Conservation (phyloP, 2,329 filamentous ascomycete genomes). For the Fusarium acutatum region DNA sequence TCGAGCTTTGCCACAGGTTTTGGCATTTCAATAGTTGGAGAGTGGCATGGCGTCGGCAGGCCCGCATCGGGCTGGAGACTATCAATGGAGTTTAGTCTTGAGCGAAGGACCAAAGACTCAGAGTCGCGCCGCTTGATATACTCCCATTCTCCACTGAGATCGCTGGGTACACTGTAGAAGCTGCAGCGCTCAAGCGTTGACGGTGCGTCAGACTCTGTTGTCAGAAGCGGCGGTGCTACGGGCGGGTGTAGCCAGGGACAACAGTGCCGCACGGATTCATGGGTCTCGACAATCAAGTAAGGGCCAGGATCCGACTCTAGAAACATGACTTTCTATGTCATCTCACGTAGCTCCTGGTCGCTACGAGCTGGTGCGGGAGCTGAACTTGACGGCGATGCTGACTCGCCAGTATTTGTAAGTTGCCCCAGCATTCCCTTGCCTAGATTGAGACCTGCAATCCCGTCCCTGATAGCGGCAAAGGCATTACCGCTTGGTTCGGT, state of each 20-base stretch:
- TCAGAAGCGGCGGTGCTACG: constrained; percentile 8
- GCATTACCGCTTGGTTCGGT: constrained; percentile 53
- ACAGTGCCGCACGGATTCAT: constrained; percentile 36
- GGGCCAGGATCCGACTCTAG: constrained; percentile 42
- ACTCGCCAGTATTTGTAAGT: constrained; percentile 40
- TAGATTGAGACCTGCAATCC: constrained; percentile 58
- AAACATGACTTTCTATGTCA: constrained; percentile 56
- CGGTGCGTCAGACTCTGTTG: not conserved
- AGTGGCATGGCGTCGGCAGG: not conserved
- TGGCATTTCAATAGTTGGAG: not conserved
- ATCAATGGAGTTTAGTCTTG: not conserved
- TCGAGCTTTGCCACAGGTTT: not conserved
- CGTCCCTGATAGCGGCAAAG: constrained; percentile 58
- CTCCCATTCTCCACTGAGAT: constrained; percentile 28
- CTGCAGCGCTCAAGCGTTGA: not conserved
- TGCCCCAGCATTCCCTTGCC: constrained; percentile 56
- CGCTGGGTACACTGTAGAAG: constrained; percentile 16
- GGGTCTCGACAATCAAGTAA: constrained; percentile 46
- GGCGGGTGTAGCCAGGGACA: constrained; percentile 1
- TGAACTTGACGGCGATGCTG: constrained; percentile 29
- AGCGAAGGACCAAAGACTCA: not conserved
- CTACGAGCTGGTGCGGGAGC: constrained; percentile 37
- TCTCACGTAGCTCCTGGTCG: constrained; percentile 56
- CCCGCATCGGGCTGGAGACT: not conserved
- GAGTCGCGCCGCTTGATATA: constrained; percentile 19